Evolutionary conservation across 257 asterid genomes (phyloP), one percentile per base, ranked within the genome.

Genomic region (Hygrophila difformis): DNA sequence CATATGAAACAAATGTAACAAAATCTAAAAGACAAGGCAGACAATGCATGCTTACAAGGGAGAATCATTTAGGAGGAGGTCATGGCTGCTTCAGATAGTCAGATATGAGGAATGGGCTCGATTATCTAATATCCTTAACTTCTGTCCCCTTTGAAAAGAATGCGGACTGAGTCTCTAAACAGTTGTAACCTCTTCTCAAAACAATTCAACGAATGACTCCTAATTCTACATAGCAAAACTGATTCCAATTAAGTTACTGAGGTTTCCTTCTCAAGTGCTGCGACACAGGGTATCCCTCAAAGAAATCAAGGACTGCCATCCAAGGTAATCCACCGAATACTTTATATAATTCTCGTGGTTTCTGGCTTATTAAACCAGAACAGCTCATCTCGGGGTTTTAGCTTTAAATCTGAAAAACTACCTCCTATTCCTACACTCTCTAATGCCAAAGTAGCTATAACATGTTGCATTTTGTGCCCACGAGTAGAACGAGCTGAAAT

Each of bases 301-400:
- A 87, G 80, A 87, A 84, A 72, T 84, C 95, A 68, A 87, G 57
- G 48, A 87, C 77, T 3, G 93, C 74, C 49, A 61, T 68, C 81
- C 97, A 44, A 87, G 91, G 55, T 87, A 94, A 68, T 87, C 97
- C 14, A 73, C 97, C 0, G 95, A 70, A 64, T 78, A 87, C 56
- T 81, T 87, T 66, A 87, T 87, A 68, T 84, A 87, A 54, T 84
- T 84, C 72, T 87, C 97, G 0, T 93, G 95, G 62, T 87, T 95
- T 66, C n/a, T n/a, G n/a, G n/a, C n/a, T n/a, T n/a, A n/a, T n/a
- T n/a, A n/a, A n/a, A n/a, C n/a, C n/a, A 87, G 61, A 87, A 87
- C 39, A 87, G 79, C 62, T 84, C 97, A 18, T 87, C 92, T 26
- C 97, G 75, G 26, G 75, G 95, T 57, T 78, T 84, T 44, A 87